phyloP scores from a whole-genome alignment of 257 asterid genomes.

The Fraxinus pennsylvanica region DNA sequence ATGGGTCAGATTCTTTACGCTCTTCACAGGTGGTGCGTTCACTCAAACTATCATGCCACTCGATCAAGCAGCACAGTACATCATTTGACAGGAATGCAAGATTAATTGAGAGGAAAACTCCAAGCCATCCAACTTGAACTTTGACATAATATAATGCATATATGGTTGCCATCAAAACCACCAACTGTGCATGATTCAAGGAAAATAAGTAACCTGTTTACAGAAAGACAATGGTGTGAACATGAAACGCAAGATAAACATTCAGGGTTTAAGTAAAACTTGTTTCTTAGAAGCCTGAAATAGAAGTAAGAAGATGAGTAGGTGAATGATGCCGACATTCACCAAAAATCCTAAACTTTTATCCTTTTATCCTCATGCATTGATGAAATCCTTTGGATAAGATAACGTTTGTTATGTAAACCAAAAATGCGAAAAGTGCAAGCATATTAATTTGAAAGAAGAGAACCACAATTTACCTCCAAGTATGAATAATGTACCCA shows the following conservation, averaged over 20 bases:
- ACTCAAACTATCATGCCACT: slow-evolving; percentile 82
- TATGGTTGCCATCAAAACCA: slow-evolving; percentile 77
- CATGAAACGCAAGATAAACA: slow-evolving; percentile 29
- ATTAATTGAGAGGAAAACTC: slow-evolving; percentile 77
- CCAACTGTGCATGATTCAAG: slow-evolving; percentile 83
- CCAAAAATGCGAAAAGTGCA: not conserved
- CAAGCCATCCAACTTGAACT: slow-evolving; percentile 85
- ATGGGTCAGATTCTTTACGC: slow-evolving; percentile 57
- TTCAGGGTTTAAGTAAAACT: not conserved
- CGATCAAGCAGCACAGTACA: slow-evolving; percentile 68
- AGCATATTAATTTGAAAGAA: too few relatives aligned
- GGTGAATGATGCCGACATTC: slow-evolving; percentile 14
- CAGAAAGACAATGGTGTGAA: slow-evolving; percentile 29
- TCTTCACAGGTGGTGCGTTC: slow-evolving; percentile 70
- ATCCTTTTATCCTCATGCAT: not conserved
- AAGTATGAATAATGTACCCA: slow-evolving; percentile 84
- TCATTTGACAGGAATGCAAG: slow-evolving; percentile 89
- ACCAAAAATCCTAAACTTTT: not conserved
- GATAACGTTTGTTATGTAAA: not conserved
- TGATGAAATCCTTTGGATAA: not conserved
- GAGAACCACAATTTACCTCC: slow-evolving; percentile 67
- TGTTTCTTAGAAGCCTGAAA: not conserved
- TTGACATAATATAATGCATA: slow-evolving; percentile 86
- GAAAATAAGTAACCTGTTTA: slow-evolving; percentile 88
- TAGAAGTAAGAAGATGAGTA: slow-evolving; percentile 15